phyloP scores from a whole-genome alignment of 495 filamentous ascomycete species.

The Penicillium alfredii region DNA sequence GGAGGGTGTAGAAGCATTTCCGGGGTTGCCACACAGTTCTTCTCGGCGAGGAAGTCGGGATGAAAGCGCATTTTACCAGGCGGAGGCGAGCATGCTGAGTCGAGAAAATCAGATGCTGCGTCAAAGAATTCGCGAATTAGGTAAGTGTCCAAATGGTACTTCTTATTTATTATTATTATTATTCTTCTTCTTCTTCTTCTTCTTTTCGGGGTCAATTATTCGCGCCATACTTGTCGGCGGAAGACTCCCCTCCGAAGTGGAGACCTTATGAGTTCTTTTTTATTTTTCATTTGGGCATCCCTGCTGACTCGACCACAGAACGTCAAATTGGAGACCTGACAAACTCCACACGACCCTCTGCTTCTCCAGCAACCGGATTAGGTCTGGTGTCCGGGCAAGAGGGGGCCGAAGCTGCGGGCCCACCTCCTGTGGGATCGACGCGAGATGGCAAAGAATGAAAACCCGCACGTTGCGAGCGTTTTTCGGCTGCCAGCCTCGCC shows the following conservation, averaged over 20 bases:
- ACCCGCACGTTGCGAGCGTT: too few species aligned
- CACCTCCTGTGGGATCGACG: slow-evolving; percentile 19
- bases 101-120: slow-evolving; percentile 94
- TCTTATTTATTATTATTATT: slow-evolving; percentile 1
- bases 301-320: slow-evolving; percentile 15
- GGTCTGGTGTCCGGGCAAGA: slow-evolving; percentile 15
- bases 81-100: slow-evolving; percentile 78
- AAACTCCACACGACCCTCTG: slow-evolving; percentile 5
- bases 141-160: slow-evolving; percentile 25
- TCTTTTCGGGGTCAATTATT: too few species aligned
- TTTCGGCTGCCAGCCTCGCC: too few species aligned
- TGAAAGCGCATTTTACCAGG: slow-evolving; percentile 84
- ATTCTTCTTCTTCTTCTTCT: too few species aligned
- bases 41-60: slow-evolving; percentile 53
- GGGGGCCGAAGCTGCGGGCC: slow-evolving; percentile 20
- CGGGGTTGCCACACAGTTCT: slow-evolving; percentile 21
- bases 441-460: slow-evolving; percentile 19
- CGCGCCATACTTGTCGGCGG: not conserved
- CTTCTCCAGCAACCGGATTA: slow-evolving; percentile 12
- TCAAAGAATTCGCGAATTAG: slow-evolving; percentile 74
- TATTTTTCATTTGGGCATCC: not conserved
- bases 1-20: slow-evolving; percentile 26
- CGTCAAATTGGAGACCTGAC: slow-evolving; percentile 34
- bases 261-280: too few species aligned
- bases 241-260: slow-evolving; percentile 4